phyloP scores from a whole-genome alignment of 1,284 basidiomycete genomes.

The Clitocybe nebularis region DNA sequence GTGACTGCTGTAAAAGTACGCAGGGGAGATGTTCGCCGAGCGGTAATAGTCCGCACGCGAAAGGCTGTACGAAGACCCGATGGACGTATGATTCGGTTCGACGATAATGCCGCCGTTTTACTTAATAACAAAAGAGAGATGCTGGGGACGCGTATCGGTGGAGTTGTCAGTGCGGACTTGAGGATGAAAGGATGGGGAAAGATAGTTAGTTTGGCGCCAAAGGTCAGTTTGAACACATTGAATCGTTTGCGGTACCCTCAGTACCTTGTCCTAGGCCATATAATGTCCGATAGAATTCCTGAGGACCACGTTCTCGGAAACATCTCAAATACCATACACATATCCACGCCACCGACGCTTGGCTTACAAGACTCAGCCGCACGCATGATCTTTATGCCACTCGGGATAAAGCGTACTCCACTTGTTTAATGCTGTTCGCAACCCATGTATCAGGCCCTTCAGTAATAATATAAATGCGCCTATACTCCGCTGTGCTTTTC shows the following conservation, averaged over 20 bases:
- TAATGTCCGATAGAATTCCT: not conserved
- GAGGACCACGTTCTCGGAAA: too few species aligned
- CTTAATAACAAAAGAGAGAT: conserved; percentile 97
- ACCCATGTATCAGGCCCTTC: too few species aligned
- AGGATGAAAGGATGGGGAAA: conserved; percentile 94
- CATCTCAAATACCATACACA: too few species aligned
- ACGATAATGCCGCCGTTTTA: conserved; percentile 96
- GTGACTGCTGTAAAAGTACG: conserved; percentile 80
- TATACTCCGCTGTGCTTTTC: too few species aligned
- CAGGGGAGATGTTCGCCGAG: conserved; percentile 89
- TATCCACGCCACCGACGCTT: too few species aligned
- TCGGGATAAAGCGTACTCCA: too few species aligned
- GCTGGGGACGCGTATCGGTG: conserved; percentile 92
- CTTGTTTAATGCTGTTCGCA: too few species aligned
- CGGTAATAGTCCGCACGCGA: conserved; percentile 91
- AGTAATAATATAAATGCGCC: too few species aligned
- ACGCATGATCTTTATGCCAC: too few species aligned
- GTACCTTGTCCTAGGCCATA: not conserved
- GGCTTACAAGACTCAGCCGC: too few species aligned
- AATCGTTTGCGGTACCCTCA: not conserved
- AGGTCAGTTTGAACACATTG: conserved; percentile 50
- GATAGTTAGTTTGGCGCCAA: conserved; percentile 88
- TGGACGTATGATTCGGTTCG: conserved; percentile 85
- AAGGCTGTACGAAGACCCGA: conserved; percentile 84
- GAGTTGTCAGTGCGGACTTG: conserved; percentile 89